phyloP scores from a whole-genome alignment of 495 filamentous ascomycete genomes.

The Amphirosellinia nigrospora region DNA sequence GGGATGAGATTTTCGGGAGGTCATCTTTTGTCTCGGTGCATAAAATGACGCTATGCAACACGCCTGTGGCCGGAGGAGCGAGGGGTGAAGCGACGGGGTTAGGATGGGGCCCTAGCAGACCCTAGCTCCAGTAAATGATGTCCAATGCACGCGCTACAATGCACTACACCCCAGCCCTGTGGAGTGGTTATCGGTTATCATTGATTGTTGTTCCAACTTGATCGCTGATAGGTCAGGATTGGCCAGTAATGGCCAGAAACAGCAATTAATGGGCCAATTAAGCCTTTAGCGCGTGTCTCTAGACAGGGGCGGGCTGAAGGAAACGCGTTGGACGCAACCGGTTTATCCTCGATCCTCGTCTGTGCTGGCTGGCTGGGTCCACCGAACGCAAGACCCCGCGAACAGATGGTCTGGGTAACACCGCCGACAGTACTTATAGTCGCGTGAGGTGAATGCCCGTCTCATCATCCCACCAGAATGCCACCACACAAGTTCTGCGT shows the following conservation, averaged over 20 bases:
- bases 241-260: not conserved
- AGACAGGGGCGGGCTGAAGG: not conserved
- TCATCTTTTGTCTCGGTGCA: conserved; percentile 16
- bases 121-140: conserved; percentile 22
- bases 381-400: not conserved
- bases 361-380: not conserved
- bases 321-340: conserved; percentile 17
- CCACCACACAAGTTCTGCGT: too few species aligned
- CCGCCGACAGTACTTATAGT: not conserved
- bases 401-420: not conserved
- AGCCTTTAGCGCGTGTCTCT: conserved; percentile 5
- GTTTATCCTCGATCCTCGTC: conserved; percentile 21
- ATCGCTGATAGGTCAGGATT: not conserved
- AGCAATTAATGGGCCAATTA: conserved; percentile 11
- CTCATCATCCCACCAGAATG: too few species aligned
- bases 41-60: conserved; percentile 25
- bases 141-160: not conserved
- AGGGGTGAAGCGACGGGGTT: not conserved
- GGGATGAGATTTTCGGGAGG: conserved; percentile 14
- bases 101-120: not conserved
- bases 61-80: not conserved
- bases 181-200: too few species aligned
- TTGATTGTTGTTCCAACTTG: not conserved
- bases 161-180: too few species aligned
- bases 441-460: too few species aligned